Conservation (phyloP, 495 filamentous ascomycete species). For the Neurospora sp. region DNA sequence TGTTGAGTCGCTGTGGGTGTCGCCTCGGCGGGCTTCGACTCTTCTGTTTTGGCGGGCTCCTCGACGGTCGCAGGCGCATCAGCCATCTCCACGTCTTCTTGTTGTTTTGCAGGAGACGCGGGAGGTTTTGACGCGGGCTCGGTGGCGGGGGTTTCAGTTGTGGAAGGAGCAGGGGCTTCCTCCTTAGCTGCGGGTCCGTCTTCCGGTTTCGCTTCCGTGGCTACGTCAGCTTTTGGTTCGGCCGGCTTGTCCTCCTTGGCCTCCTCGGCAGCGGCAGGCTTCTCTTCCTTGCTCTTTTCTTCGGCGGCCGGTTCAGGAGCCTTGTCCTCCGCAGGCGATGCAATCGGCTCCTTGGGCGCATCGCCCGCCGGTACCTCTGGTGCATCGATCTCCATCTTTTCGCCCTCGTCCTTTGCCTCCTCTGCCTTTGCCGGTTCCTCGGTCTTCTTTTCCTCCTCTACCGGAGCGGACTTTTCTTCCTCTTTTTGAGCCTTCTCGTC, state of each 20-base stretch:
- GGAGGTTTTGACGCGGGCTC: neutral
- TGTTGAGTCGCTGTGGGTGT: conserved; percentile 4
- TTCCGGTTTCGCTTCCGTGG: conserved; percentile 4
- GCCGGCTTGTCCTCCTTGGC: conserved; percentile 5
- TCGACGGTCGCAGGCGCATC: conserved; percentile 1
- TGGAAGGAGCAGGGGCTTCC: neutral
- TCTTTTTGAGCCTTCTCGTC: neutral
- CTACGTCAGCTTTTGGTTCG: conserved; percentile 3
- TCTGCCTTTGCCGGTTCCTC: neutral
- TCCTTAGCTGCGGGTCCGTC: conserved; percentile 12
- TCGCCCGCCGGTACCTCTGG: neutral
- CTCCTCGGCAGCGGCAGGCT: conserved; percentile 12
- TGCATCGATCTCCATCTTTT: neutral
- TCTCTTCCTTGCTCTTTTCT: conserved; percentile 3
- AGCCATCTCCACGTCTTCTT: conserved; percentile 23
- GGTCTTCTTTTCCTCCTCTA: neutral
- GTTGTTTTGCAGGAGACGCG: neutral
- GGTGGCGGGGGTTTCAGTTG: neutral
- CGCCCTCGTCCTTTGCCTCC: neutral
- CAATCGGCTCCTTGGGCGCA: neutral
- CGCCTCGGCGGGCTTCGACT: neutral
- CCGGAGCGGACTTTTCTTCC: neutral
- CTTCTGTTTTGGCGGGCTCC: neutral
- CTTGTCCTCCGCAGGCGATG: neutral
- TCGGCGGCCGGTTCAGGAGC: neutral